A percentile compares a stretch with the other conserved stretches of the same genome.
Evolutionary conservation across 2,329 filamentous ascomycete genomes (phyloP).

Genomic region (Madurella mycetomatis): DNA sequence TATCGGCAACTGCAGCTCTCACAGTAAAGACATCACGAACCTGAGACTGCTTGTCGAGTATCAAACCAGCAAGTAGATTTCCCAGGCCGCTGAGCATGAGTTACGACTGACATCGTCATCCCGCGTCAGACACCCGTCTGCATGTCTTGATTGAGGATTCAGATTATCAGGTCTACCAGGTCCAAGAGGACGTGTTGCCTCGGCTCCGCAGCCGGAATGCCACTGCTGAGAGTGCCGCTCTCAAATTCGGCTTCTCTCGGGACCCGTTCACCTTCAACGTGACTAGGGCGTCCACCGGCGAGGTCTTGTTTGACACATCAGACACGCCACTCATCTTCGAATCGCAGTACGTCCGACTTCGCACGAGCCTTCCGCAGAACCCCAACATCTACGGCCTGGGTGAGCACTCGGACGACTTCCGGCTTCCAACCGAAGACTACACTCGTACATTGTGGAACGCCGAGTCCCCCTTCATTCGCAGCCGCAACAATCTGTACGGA

Average conservation of each 20-base stretch:
- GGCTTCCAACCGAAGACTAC: conserved; percentile 61
- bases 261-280: conserved; percentile 60
- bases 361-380: conserved; percentile 61
- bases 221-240: conserved; percentile 29
- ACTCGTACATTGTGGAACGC: conserved; percentile 65
- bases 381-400: conserved; percentile 72
- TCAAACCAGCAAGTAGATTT: conserved; percentile 26
- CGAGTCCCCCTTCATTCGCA: conserved; percentile 59
- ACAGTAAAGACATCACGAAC: conserved; percentile 66
- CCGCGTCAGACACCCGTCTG: conserved; percentile 34
- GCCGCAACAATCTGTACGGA: conserved; percentile 63
- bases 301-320: conserved; percentile 55
- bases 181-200: conserved; percentile 64
- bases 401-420: conserved; percentile 67
- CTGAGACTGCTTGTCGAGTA: conserved; percentile 32
- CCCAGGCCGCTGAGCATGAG: background rate
- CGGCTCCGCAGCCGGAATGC: conserved; percentile 44
- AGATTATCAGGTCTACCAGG: conserved; percentile 66
- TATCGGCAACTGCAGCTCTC: conserved; percentile 66
- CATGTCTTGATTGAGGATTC: conserved; percentile 72
- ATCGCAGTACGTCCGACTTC: conserved; percentile 66
- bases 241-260: conserved; percentile 42
- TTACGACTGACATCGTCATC: background rate
- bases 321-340: conserved; percentile 61
- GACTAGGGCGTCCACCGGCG: conserved; percentile 34